Evolutionary conservation across 1,139 yeast genomes (phyloP).

Genomic region (Wickerhamomyces sp.): DNA sequence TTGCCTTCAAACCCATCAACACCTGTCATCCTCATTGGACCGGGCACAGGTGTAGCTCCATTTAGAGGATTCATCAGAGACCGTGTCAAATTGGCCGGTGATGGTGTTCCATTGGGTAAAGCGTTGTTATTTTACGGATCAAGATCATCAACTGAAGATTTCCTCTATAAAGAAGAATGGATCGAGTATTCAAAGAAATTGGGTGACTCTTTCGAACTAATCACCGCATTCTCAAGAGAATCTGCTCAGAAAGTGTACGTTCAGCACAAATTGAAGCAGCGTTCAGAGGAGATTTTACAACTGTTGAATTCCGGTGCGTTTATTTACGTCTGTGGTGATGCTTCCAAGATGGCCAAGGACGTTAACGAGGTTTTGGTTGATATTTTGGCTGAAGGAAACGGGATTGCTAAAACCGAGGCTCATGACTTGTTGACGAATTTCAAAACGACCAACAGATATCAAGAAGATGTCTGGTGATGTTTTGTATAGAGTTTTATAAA

Average conservation of each 20-base stretch:
- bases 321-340: slow-evolving; percentile 96
- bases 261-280: slow-evolving; percentile 70
- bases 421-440: slow-evolving; percentile 72
- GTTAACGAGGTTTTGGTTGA: slow-evolving; percentile 71
- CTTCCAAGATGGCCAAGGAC: slow-evolving; percentile 92
- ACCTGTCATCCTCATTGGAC: slow-evolving; percentile 91
- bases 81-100: slow-evolving; percentile 52
- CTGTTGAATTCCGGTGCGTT: slow-evolving; percentile 72
- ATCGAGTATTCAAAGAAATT: slow-evolving; percentile 56
- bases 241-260: slow-evolving; percentile 70
- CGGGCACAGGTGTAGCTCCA: slow-evolving; percentile 99
- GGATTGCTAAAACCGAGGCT: slow-evolving; percentile 59
- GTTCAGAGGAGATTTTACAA: slow-evolving; percentile 46
- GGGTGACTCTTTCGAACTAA: slow-evolving; percentile 63
- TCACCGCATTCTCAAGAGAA: slow-evolving; percentile 83
- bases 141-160: slow-evolving; percentile 70
- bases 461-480: slow-evolving; percentile 91
- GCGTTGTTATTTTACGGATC: slow-evolving; percentile 82
- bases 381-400: slow-evolving; percentile 51
- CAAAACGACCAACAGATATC: slow-evolving; percentile 84
- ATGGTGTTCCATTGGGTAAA: slow-evolving; percentile 62
- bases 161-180: slow-evolving; percentile 86
- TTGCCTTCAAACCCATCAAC: slow-evolving; percentile 81
- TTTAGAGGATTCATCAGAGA: slow-evolving; percentile 91
- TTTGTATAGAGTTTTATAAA: too few relatives aligned